Conservation (phyloP, 306 rosid species). For the Gillenia trifoliata region DNA sequence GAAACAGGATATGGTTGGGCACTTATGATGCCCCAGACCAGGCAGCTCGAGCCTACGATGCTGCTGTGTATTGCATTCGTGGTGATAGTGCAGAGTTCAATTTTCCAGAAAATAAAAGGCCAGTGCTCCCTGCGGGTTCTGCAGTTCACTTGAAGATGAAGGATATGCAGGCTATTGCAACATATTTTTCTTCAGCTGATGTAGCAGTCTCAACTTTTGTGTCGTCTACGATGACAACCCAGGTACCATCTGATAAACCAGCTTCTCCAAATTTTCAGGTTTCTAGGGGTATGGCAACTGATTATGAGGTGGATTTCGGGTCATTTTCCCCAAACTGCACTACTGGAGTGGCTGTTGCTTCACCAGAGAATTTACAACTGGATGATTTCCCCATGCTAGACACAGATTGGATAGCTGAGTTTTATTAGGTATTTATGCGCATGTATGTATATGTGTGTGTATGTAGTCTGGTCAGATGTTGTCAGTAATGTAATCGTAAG, state of each 20-base stretch:
- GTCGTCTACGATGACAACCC: neutral
- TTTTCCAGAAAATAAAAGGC: conserved; percentile 21
- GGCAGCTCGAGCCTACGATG: conserved; percentile 27
- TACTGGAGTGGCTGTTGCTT: conserved; percentile 3
- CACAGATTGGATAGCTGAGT: conserved; percentile 21
- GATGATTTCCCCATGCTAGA: conserved; percentile 24
- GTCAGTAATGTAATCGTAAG: too few species aligned
- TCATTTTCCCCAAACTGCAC: conserved; percentile 6
- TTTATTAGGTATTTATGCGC: conserved; percentile 8
- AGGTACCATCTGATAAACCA: conserved; percentile 4
- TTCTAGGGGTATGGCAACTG: neutral
- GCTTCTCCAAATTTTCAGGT: conserved; percentile 1
- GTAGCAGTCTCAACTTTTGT: conserved; percentile 4
- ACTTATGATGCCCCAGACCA: conserved; percentile 19
- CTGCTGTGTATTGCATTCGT: conserved; percentile 22
- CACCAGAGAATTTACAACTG: conserved; percentile 13
- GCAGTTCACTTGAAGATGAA: conserved; percentile 7
- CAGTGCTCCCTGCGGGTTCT: conserved; percentile 10
- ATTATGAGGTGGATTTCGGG: neutral
- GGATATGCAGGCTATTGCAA: conserved; percentile 18
- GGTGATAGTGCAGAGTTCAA: conserved; percentile 27
- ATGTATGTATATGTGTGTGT: neutral
- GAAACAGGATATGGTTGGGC: conserved; percentile 26
- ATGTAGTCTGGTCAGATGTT: neutral
- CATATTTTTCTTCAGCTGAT: conserved; percentile 6